phyloP scores from a whole-genome alignment of 148 eudicot genomes.

The Fagopyrum tataricum region DNA sequence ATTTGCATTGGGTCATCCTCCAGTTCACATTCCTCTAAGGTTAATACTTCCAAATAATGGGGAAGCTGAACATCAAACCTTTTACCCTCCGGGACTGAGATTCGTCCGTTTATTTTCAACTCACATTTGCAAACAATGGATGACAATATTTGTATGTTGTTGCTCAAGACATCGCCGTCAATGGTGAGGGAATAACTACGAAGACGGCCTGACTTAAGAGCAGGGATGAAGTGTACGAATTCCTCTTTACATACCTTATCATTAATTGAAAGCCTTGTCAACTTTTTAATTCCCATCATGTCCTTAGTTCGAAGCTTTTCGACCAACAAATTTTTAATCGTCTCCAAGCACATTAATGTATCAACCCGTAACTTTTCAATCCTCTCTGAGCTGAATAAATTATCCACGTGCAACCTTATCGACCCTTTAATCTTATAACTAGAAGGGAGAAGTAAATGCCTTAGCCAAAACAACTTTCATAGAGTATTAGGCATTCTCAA shows the following conservation, averaged over 20 bases:
- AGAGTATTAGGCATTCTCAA: neutral
- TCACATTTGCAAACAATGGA: slow-evolving; percentile 18
- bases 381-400: too few species aligned
- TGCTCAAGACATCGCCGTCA: neutral
- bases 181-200: neutral
- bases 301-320: slow-evolving; percentile 18
- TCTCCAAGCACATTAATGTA: slow-evolving; percentile 20
- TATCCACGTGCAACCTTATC: too few species aligned
- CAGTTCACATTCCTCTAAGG: neutral
- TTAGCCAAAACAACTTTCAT: neutral
- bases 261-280: slow-evolving; percentile 19
- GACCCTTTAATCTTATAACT: slow-evolving; percentile 15
- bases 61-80: neutral
- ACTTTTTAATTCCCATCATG: slow-evolving; percentile 20
- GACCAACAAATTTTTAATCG: slow-evolving; percentile 22
- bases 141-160: slow-evolving; percentile 15
- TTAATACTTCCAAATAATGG: neutral
- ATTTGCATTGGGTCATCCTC: neutral
- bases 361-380: slow-evolving; percentile 19
- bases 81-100: neutral
- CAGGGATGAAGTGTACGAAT: slow-evolving; percentile 12
- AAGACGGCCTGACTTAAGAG: neutral
- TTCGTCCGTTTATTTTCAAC: slow-evolving; percentile 21
- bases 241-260: too few species aligned
- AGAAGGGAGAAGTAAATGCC: neutral